Conservation (phyloP, 352 stramenopile genomes). For the Nothophytophthora sp. region DNA sequence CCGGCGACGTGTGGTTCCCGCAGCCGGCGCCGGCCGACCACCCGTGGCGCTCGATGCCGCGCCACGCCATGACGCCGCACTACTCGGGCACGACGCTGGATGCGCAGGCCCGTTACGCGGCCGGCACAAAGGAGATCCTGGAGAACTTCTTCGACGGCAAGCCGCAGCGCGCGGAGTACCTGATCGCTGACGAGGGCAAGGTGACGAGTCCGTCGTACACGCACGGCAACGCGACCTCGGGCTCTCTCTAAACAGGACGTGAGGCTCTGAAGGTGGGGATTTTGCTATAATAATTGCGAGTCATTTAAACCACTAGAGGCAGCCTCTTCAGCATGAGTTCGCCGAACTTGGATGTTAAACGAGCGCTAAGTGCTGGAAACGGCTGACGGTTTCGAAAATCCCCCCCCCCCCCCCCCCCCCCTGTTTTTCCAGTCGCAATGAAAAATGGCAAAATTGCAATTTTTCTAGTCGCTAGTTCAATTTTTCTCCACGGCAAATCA, state of each 20-base stretch:
- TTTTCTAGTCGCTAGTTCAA: no score
- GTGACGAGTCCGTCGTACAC: conserved; percentile 39
- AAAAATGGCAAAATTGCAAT: no score
- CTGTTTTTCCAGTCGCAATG: no score
- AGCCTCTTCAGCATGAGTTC: no score
- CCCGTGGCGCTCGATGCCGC: conserved; percentile 35
- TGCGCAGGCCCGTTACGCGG: conserved; percentile 37
- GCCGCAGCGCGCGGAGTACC: conserved; percentile 24
- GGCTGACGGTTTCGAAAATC: no score
- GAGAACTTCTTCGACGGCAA: conserved; percentile 27
- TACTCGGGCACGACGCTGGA: conserved; percentile 44
- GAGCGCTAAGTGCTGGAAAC: no score
- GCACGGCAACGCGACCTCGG: conserved; percentile 28
- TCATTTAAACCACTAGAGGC: no score
- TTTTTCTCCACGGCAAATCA: no score
- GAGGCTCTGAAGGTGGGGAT: background rate
- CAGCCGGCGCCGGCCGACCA: conserved; percentile 73
- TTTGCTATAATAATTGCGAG: no score
- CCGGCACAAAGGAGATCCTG: conserved; percentile 44
- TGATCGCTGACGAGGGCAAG: conserved; percentile 22
- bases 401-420: no score
- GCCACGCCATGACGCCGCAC: conserved; percentile 54
- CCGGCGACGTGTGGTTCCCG: conserved; percentile 78
- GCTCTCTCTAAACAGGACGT: conserved; percentile 18
- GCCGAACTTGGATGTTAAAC: no score